Base-by-base conservation (phyloP, 2,329 filamentous ascomycete species). In the Chrysoporthe austroafricana region DNA sequence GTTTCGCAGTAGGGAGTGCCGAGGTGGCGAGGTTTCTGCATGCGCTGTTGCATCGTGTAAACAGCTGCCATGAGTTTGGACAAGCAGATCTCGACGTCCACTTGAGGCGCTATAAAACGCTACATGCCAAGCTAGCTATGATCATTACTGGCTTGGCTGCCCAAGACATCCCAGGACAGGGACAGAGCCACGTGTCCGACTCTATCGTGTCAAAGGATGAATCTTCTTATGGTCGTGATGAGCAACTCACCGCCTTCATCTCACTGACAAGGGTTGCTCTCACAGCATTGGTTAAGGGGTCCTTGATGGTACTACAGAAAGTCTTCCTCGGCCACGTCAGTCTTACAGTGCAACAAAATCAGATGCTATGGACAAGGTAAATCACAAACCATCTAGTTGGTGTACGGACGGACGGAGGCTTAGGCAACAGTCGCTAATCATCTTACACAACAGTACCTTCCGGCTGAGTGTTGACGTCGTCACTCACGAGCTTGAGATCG, bases 311-410 rank as follows among this genome's bases (percentile, higher is more conserved):
- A 7, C 34, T 58, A 21, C 56, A 58, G 7, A 36, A 39, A n/a
- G 32, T 36, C 11, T 39, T 58, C 5, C 16, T 58, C 6, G 34
- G 34, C 14, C 56, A 58, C 16, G 14, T 34, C 18, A 39, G 34
- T 9, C 34, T 58, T 7, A n/a, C 56, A 39, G 14, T n/a, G 13
- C 32, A 58, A n/a, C 26, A 58, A n/a, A 42, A 3, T 36, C 32
- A 58, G 5, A 58, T n/a, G 56, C 26, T 58, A n/a, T 58, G 56
- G 56, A 39, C 36, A 13, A 57, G 26, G 52, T 57, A 36, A 56
- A 36, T 34, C 14, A 34, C 2, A 56, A 13, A 4, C 26, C 32
- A n/a, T 26, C 3, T 56, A 9, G 5, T 18, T 54, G 5, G 44
- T n/a, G 16, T 46, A n/a, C 44, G 3, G 16, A n/a, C 18, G 16